Evolutionary conservation across 2,329 filamentous ascomycete genomes (phyloP), one percentile per base, ranked within the genome.

Genomic region (Rosellinia necatrix): DNA sequence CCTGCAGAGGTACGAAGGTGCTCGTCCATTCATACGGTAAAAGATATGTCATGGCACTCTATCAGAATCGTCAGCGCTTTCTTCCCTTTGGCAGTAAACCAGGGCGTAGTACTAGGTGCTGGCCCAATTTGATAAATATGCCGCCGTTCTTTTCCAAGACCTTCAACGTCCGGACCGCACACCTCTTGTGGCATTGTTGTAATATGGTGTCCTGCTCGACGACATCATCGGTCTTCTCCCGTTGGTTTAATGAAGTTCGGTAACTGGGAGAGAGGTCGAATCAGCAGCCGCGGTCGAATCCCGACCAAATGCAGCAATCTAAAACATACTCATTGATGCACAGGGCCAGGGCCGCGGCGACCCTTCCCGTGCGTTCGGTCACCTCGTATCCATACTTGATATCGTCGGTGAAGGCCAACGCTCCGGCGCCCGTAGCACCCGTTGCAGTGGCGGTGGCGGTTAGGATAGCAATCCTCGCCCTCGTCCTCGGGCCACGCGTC

Each of bases 61-160:
- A 62, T 24, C 37, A 17, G 22, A 30, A 27, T 32, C 10, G 40
- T 59, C 29, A 56, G 56, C 21, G 40, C 37, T 15, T 10, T 10
- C 6, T 12, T 37, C 27, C 35, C 32, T 25, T 29, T 4, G 6
- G 13, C 2, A 9, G 13, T 9, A 12, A 7, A 21, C 15, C 9
- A 6, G 8, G 44, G n/a, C 9, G 21, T 22, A 37, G 44, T 78
- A 87, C 86, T 74, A 99, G 74, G 75, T 99, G 94, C 68, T 99
- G 94, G 6, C 94, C 94, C 34, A 99, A 78, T 75, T 99, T 99
- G 72, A 99, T 97, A 67, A 97, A 99, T 61, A 99, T 96, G 24
- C 93, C 96, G 22, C 96, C 94, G 73, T 97, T 97, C 79, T 90
- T 91, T 79, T 99, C 94, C 62, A 97, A 77, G 1, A 96, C 92